These are phyloP conservation scores for Phoma sp. DNA, from an alignment of 2,329 filamentous ascomycete species.

Conservation along the genomic window DNA sequence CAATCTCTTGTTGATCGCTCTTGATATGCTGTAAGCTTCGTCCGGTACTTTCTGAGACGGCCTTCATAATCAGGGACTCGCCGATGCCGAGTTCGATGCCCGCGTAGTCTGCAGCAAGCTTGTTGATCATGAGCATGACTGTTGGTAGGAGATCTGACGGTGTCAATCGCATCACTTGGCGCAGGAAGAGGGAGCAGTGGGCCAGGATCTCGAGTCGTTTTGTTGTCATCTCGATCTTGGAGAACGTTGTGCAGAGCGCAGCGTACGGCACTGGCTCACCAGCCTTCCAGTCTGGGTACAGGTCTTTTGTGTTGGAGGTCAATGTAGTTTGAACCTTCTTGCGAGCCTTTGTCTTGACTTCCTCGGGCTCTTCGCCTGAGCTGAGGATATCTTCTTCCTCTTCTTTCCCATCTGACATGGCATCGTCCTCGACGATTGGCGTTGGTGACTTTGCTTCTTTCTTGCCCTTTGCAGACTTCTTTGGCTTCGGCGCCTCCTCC, in stretches of 20 bases:
- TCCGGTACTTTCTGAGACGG: conserved; percentile 93
- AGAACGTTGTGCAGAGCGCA: conserved; percentile 92
- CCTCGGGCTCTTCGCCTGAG: conserved; percentile 71
- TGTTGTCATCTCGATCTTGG: conserved; percentile 90
- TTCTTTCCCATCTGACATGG: conserved; percentile 35
- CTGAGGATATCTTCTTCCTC: conserved; percentile 57
- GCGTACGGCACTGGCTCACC: conserved; percentile 92
- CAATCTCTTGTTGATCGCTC: conserved; percentile 93
- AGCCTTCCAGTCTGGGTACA: conserved; percentile 94
- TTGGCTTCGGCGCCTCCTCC: conserved; percentile 21
- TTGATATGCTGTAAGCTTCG: conserved; percentile 90
- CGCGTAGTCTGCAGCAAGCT: conserved; percentile 93
- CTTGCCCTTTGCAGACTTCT: conserved; percentile 28
- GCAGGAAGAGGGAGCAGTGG: conserved; percentile 87
- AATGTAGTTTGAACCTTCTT: conserved; percentile 82
- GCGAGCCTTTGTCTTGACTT: conserved; percentile 75
- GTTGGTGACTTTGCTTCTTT: conserved; percentile 32
- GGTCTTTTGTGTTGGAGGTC: conserved; percentile 72
- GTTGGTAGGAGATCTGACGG: conserved; percentile 87
- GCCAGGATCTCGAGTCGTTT: conserved; percentile 89
- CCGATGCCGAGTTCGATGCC: conserved; percentile 98
- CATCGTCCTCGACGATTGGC: conserved; percentile 28
- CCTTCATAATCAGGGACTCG: conserved; percentile 98
- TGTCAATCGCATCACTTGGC: conserved; percentile 91
- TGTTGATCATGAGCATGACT: conserved; percentile 96